phyloP scores from a whole-genome alignment of 306 rosid species.

The Abrus precatorius region DNA sequence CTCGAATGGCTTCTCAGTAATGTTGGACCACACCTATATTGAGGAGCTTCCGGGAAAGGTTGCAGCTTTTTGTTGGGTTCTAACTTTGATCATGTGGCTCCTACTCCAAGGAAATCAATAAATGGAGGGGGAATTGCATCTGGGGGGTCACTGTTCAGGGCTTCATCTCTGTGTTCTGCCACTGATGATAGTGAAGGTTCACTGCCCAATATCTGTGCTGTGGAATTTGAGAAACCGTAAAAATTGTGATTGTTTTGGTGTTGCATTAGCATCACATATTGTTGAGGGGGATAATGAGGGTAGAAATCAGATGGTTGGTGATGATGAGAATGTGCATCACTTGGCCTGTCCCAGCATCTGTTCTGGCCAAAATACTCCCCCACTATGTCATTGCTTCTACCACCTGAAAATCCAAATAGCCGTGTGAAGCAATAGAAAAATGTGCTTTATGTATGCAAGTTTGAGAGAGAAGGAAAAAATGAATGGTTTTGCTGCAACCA shows the following conservation, averaged over 20 bases:
- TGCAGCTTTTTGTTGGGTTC: slow-evolving; percentile 57
- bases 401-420: slow-evolving; percentile 49
- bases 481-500: neutral
- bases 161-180: slow-evolving; percentile 53
- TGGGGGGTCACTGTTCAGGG: slow-evolving; percentile 34
- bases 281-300: slow-evolving; percentile 44
- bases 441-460: neutral
- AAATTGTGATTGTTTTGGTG: slow-evolving; percentile 47
- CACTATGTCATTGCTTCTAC: slow-evolving; percentile 56
- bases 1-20: slow-evolving; percentile 63
- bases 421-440: neutral
- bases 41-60: slow-evolving; percentile 52
- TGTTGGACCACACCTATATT: slow-evolving; percentile 77
- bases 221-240: slow-evolving; percentile 54
- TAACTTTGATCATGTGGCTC: slow-evolving; percentile 77
- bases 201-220: slow-evolving; percentile 51
- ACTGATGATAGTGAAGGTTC: slow-evolving; percentile 62
- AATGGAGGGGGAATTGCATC: slow-evolving; percentile 69
- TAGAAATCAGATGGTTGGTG: slow-evolving; percentile 37
- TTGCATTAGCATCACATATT: slow-evolving; percentile 55
- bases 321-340: slow-evolving; percentile 30
- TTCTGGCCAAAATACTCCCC: slow-evolving; percentile 39
- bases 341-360: slow-evolving; percentile 55
- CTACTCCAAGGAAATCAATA: slow-evolving; percentile 97
- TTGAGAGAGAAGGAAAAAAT: neutral